Evolutionary conservation across 441 rosid species (phyloP).

Genomic region (Croton setiger): DNA sequence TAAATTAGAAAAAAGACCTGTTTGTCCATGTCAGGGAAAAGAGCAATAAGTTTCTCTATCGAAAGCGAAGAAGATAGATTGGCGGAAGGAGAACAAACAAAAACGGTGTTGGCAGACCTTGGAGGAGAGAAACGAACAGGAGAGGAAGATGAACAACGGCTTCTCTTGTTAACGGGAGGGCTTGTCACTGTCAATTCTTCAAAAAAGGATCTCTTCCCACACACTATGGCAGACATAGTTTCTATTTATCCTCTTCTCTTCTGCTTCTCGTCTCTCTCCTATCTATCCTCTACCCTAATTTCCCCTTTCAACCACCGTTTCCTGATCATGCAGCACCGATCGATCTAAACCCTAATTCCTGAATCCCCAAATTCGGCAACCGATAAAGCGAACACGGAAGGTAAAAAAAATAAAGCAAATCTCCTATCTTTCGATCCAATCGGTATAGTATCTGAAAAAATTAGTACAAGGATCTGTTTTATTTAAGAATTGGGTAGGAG

Average conservation of each 20-base stretch:
- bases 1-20: constrained; percentile 35
- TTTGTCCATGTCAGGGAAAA: constrained; percentile 89
- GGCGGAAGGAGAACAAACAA: constrained; percentile 7
- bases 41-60: constrained; percentile 50
- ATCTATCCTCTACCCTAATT: constrained; percentile 16
- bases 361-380: constrained; percentile 1
- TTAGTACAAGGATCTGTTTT: not conserved
- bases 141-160: constrained; percentile 70
- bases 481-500: not conserved
- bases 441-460: not conserved
- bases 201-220: constrained; percentile 97
- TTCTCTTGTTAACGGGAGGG: constrained; percentile 67
- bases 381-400: too few species aligned
- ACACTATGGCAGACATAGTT: constrained; percentile 98
- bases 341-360: not conserved
- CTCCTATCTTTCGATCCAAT: not conserved
- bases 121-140: constrained; percentile 57
- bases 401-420: not conserved
- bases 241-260: constrained; percentile 24
- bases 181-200: constrained; percentile 61
- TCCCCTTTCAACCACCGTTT: constrained; percentile 15
- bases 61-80: constrained; percentile 26
- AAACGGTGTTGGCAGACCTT: constrained; percentile 27
- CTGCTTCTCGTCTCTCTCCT: constrained; percentile 9
- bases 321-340: constrained; percentile 22